These are phyloP conservation scores for Candida sanyaensis DNA, from an alignment of 1,139 yeast species.

Conservation along the genomic window DNA sequence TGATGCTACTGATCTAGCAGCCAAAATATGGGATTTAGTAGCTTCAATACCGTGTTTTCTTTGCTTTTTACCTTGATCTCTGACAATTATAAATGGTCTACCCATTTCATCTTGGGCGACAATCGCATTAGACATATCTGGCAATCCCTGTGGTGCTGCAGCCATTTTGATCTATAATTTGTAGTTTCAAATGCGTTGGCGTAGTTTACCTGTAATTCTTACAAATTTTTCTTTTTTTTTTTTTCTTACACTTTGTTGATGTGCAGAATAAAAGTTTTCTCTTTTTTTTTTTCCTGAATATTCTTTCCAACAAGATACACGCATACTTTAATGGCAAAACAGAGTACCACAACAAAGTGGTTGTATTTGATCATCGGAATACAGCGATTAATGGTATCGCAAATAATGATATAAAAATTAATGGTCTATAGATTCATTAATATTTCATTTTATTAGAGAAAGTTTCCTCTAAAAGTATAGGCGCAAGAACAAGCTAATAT, in stretches of 20 bases:
- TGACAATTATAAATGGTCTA: constrained; percentile 94
- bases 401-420: too few relatives aligned
- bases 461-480: too few relatives aligned
- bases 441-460: too few relatives aligned
- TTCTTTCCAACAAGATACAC: constrained; percentile 3
- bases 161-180: constrained; percentile 15
- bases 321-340: neutral
- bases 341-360: too few relatives aligned
- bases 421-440: too few relatives aligned
- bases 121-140: constrained; percentile 95
- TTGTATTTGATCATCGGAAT: too few relatives aligned
- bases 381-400: too few relatives aligned
- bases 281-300: constrained; percentile 3
- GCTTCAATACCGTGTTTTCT: constrained; percentile 95
- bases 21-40: constrained; percentile 89
- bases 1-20: constrained; percentile 94
- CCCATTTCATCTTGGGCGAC: constrained; percentile 99
- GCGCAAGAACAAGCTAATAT: too few relatives aligned
- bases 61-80: constrained; percentile 94
- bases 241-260: constrained; percentile 1
- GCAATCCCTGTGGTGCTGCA: constrained; percentile 57
- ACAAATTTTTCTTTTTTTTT: constrained; percentile 3
- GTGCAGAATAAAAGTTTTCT: neutral
- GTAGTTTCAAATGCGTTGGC: neutral
- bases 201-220: neutral